Percentiles rank a stretch among this genome's conserved stretches.
These are phyloP conservation scores for Mediolabrus comicus DNA, from an alignment of 108 stramenopile species.

Conservation along the genomic window DNA sequence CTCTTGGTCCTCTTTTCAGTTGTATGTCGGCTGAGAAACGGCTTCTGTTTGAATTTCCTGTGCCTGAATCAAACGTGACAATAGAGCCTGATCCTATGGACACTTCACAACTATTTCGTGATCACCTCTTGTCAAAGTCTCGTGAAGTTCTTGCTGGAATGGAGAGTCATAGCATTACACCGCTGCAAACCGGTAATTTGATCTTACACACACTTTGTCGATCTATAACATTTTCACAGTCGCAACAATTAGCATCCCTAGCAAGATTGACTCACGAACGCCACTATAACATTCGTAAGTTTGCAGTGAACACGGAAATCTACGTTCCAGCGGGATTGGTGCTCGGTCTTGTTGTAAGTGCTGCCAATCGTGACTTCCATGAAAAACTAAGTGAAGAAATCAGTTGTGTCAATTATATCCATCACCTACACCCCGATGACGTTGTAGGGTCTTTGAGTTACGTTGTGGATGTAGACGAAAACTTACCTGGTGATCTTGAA, in stretches of 20 bases:
- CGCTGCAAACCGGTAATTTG: constrained; percentile 63
- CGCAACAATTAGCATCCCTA: constrained; percentile 75
- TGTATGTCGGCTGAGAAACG: constrained; percentile 86
- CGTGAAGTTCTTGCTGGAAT: constrained; percentile 47
- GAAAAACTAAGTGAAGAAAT: constrained; percentile 86
- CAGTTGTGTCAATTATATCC: constrained; percentile 67
- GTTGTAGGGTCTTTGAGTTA: constrained; percentile 66
- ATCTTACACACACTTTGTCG: constrained; percentile 68
- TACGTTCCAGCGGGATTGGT: constrained; percentile 82
- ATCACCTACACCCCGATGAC: constrained; percentile 79
- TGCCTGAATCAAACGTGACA: constrained; percentile 61
- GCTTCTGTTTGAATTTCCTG: constrained; percentile 81
- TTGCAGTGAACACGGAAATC: constrained; percentile 61
- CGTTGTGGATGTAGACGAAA: constrained; percentile 55
- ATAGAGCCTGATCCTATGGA: constrained; percentile 20
- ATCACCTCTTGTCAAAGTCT: constrained; percentile 77
- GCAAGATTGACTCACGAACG: constrained; percentile 81
- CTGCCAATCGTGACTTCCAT: constrained; percentile 80
- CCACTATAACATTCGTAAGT: constrained; percentile 78
- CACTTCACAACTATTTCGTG: constrained; percentile 55
- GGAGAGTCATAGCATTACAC: constrained; percentile 68
- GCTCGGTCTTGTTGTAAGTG: constrained; percentile 61
- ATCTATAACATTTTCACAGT: constrained; percentile 68
- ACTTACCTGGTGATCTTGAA: constrained; percentile 69
- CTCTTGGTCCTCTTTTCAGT: no score